phyloP scores from a whole-genome alignment of 305 asterid genomes.

The Andrographis paniculata region DNA sequence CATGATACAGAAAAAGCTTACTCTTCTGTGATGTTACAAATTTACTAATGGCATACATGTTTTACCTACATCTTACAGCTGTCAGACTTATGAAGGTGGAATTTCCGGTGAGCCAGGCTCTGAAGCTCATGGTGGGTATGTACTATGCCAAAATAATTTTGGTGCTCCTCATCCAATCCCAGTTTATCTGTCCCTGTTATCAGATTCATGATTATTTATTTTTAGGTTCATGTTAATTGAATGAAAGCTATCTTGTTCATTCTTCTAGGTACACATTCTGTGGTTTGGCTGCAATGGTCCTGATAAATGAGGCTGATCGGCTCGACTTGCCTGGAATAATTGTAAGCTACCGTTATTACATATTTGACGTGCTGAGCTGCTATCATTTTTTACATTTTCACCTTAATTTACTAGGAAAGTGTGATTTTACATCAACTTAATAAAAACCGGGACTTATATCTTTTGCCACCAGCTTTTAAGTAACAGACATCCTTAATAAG shows the following conservation, averaged over 20 bases:
- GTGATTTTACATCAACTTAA: no score
- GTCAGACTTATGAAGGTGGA: conserved; percentile 99
- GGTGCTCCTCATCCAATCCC: neutral
- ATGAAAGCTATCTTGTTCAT: conserved; percentile 3
- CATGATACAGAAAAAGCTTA: conserved; percentile 10
- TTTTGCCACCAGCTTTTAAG: no score
- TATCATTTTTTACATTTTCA: no score
- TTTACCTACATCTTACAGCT: conserved; percentile 42
- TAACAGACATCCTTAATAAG: no score
- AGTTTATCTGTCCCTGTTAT: neutral
- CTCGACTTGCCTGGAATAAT: conserved; percentile 69
- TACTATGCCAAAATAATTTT: conserved; percentile 8
- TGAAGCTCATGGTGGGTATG: conserved; percentile 99
- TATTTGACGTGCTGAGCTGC: no score
- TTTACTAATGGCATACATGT: conserved; percentile 7
- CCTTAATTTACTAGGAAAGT: no score
- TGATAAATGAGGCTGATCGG: conserved; percentile 71
- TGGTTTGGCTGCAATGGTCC: conserved; percentile 95
- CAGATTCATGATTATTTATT: neutral
- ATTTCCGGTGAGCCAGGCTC: conserved; percentile 92
- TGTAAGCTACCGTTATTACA: no score
- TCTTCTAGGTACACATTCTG: conserved; percentile 73
- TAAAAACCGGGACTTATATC: no score
- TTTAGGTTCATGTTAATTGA: conserved; percentile 13
- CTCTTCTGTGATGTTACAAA: conserved; percentile 11